Percentiles rank a stretch among this genome's conserved stretches.
Conservation (phyloP, 1,139 yeast genomes). For the Candida sanyaensis region DNA sequence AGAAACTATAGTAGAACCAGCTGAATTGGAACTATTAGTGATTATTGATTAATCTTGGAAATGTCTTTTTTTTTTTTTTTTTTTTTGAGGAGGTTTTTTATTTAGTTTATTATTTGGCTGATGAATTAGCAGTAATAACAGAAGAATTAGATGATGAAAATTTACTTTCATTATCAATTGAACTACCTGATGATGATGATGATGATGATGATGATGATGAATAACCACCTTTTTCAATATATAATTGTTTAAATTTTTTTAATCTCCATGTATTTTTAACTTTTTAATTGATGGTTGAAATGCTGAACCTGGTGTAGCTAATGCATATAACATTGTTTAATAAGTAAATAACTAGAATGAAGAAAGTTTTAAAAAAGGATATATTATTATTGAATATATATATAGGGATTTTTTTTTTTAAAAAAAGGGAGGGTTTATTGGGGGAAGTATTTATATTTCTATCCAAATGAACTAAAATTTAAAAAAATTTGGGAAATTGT, state of each 20-base stretch:
- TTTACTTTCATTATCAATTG: not conserved
- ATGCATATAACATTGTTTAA: conserved; percentile 33
- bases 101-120: no score
- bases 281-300: conserved; percentile 40
- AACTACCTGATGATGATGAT: no score
- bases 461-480: no score
- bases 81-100: no score
- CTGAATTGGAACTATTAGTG: no score
- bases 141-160: conserved; percentile 4
- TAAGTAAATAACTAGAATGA: no score
- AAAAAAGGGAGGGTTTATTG: no score
- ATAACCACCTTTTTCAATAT: conserved; percentile 17
- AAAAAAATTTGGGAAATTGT: no score
- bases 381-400: no score
- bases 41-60: not conserved
- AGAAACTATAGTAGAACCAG: no score
- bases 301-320: conserved; percentile 43
- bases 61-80: no score
- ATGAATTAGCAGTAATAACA: conserved; percentile 1
- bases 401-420: no score
- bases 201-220: not conserved
- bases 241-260: conserved; percentile 33
- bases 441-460: not conserved
- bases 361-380: not conserved
- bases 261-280: conserved; percentile 41